Evolutionary conservation across 495 filamentous ascomycete genomes (phyloP).

Genomic region (Trichocladium uniseriatum): DNA sequence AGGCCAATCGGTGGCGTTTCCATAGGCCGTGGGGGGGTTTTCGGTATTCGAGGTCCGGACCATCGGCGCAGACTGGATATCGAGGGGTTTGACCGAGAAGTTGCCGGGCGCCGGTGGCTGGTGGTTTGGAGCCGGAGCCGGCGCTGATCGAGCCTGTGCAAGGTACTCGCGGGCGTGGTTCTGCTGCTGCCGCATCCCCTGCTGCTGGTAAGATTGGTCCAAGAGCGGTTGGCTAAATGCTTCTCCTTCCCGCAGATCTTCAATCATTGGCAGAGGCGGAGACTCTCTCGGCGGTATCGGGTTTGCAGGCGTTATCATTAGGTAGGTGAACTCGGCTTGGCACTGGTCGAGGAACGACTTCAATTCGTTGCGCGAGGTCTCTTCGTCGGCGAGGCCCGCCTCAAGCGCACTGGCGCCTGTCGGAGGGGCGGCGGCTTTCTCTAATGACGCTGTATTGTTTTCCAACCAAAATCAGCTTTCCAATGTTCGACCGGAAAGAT

Average conservation of each 20-base stretch:
- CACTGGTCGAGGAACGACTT: constrained; percentile 55
- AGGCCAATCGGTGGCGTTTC: constrained; percentile 36
- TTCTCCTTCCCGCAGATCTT: constrained; percentile 41
- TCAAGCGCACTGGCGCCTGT: constrained; percentile 15
- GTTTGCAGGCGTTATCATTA: constrained; percentile 54
- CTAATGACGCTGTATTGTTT: constrained; percentile 16
- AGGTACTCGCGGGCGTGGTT: constrained; percentile 33
- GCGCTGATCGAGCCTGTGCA: constrained; percentile 30
- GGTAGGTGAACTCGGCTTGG: constrained; percentile 54
- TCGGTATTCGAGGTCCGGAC: constrained; percentile 37
- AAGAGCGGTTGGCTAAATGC: constrained; percentile 30
- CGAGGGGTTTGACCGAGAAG: constrained; percentile 28
- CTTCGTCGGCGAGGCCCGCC: constrained; percentile 37
- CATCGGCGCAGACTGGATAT: constrained; percentile 36
- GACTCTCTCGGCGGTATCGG: constrained; percentile 50
- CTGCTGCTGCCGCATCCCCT: constrained; percentile 23
- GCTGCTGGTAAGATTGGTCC: constrained; percentile 26
- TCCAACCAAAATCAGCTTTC: not conserved
- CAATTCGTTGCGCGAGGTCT: constrained; percentile 46
- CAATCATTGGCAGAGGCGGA: constrained; percentile 39
- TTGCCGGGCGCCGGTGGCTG: constrained; percentile 37
- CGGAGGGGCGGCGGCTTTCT: constrained; percentile 10
- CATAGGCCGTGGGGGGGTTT: constrained; percentile 21
- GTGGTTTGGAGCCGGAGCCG: constrained; percentile 46
- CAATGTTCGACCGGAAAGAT: not conserved